Conservation (phyloP, 768 basidiomycete species). For the Psilocybe tampanensis region DNA sequence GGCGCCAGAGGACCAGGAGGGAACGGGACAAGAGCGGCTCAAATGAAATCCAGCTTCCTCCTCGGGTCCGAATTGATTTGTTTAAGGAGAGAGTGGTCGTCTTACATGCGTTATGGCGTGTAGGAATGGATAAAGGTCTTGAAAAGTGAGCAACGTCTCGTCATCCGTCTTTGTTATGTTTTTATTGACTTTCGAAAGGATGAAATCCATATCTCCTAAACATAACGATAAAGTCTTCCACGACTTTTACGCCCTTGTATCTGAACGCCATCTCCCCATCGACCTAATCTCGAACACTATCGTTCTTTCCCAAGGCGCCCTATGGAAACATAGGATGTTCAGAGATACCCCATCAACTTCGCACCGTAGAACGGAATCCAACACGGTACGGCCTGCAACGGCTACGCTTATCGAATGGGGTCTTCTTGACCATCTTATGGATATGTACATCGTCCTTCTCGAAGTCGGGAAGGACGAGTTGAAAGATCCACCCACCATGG, state of each 20-base stretch:
- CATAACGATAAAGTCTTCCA: conserved; percentile 51
- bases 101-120: conserved; percentile 76
- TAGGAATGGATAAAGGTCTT: conserved; percentile 50
- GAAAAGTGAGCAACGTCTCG: conserved; percentile 53
- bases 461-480: conserved; percentile 68
- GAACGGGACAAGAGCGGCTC: conserved; percentile 35
- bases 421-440: conserved; percentile 68
- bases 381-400: conserved; percentile 31
- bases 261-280: conserved; percentile 68
- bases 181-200: conserved; percentile 33
- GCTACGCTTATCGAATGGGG: conserved; percentile 57
- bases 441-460: conserved; percentile 63
- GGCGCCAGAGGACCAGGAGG: conserved; percentile 45
- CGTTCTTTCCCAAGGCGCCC: conserved; percentile 74
- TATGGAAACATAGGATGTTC: conserved; percentile 84
- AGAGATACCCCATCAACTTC: conserved; percentile 42
- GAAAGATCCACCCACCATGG: conserved; percentile 54
- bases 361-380: conserved; percentile 26
- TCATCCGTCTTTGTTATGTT: conserved; percentile 4
- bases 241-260: conserved; percentile 63
- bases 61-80: conserved; percentile 56
- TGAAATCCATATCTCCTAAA: conserved; percentile 48
- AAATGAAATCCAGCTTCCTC: conserved; percentile 38
- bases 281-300: conserved; percentile 78
- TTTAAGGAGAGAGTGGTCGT: conserved; percentile 79